Evolutionary conservation across 305 asterid genomes (phyloP).

Genomic region (Plantago coronopus): DNA sequence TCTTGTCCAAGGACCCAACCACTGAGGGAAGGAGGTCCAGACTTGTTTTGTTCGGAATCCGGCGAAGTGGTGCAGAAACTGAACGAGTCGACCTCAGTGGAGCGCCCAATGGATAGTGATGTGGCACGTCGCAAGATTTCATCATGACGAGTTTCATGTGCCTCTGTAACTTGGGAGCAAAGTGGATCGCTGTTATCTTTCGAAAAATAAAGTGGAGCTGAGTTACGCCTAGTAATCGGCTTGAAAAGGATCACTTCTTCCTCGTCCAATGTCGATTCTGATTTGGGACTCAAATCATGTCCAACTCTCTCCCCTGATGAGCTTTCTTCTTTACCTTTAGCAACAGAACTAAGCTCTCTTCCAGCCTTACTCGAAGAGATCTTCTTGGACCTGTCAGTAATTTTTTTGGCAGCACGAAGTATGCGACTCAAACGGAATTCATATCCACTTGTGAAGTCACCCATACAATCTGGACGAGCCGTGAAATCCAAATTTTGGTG

Average conservation of each 20-base stretch:
- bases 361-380: conserved; percentile 23
- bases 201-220: conserved; percentile 53
- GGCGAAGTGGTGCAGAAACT: conserved; percentile 42
- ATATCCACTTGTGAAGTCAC: conserved; percentile 24
- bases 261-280: conserved; percentile 38
- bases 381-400: conserved; percentile 31
- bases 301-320: no score
- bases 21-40: conserved; percentile 82
- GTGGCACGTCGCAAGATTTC: conserved; percentile 67
- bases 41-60: conserved; percentile 27
- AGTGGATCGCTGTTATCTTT: conserved; percentile 28
- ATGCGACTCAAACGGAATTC: conserved; percentile 45
- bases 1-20: conserved; percentile 59
- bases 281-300: conserved; percentile 15
- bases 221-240: conserved; percentile 73
- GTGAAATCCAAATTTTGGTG: conserved; percentile 55
- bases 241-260: conserved; percentile 91
- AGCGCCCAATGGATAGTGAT: conserved; percentile 44
- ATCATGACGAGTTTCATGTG: conserved; percentile 27
- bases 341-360: conserved; percentile 14
- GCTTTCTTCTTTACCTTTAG: no score
- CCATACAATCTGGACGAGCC: conserved; percentile 35
- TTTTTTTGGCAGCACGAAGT: conserved; percentile 39
- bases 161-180: conserved; percentile 22
- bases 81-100: conserved; percentile 39